A percentile compares a stretch with the other conserved stretches of the same genome.
These are phyloP conservation scores for Cyclotella cryptica DNA, from an alignment of 108 stramenopile species.

Conservation along the genomic window DNA sequence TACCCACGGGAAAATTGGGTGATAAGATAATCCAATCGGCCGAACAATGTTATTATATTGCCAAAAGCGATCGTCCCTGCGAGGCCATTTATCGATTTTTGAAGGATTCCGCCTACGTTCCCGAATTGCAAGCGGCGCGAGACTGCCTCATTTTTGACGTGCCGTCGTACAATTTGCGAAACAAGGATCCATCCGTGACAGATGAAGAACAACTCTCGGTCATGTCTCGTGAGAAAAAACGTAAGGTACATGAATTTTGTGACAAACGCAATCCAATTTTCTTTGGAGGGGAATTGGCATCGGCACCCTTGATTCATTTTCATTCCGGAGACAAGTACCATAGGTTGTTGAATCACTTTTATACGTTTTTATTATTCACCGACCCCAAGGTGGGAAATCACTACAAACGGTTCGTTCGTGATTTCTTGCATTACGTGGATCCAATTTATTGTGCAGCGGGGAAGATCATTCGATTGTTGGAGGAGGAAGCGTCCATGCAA, in stretches of 20 bases:
- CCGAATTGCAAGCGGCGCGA: conserved; percentile 40
- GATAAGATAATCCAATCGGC: conserved; percentile 18
- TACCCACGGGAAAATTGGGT: conserved; percentile 25
- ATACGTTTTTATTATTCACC: conserved; percentile 76
- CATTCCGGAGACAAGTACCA: conserved; percentile 61
- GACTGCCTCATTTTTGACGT: conserved; percentile 76
- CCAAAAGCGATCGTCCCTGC: conserved; percentile 38
- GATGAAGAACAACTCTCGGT: conserved; percentile 10
- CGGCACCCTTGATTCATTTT: conserved; percentile 65
- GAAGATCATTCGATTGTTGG: conserved; percentile 76
- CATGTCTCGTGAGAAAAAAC: conserved; percentile 7
- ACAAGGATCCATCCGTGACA: neutral
- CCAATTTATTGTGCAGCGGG: conserved; percentile 88
- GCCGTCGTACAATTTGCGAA: conserved; percentile 11
- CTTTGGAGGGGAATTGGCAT: conserved; percentile 28
- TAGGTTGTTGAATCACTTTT: conserved; percentile 88
- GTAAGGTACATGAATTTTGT: conserved; percentile 47
- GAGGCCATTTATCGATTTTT: conserved; percentile 37
- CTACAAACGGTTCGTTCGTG: conserved; percentile 87
- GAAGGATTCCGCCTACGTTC: conserved; percentile 27
- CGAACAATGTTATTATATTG: conserved; percentile 23
- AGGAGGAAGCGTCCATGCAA: conserved; percentile 54
- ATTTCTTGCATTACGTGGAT: conserved; percentile 84
- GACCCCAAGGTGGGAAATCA: conserved; percentile 71
- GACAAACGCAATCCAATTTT: conserved; percentile 34